Evolutionary conservation across 1,284 basidiomycete species (phyloP).

Genomic region (Ustilago bromivora): DNA sequence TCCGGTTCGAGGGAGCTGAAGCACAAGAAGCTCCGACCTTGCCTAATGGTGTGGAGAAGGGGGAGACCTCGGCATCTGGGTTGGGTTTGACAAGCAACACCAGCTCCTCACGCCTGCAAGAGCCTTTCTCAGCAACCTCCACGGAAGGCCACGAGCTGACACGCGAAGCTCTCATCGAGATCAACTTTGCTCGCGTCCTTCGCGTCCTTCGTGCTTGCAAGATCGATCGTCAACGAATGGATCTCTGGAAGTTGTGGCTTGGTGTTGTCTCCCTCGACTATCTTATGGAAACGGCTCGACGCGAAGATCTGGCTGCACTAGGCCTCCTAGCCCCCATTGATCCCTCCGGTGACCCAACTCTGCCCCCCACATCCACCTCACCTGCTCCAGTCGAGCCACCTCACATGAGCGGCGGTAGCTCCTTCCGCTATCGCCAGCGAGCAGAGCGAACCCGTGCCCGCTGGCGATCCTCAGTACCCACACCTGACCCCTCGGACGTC

Average conservation of each 20-base stretch:
- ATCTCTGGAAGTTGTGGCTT: constrained; percentile 66
- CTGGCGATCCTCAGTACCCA: constrained; percentile 36
- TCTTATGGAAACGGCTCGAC: constrained; percentile 29
- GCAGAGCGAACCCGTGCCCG: constrained; percentile 32
- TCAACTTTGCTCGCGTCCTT: constrained; percentile 60
- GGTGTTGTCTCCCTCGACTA: constrained; percentile 46
- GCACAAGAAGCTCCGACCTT: not conserved
- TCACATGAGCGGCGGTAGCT: constrained; percentile 44
- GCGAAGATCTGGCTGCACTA: constrained; percentile 39
- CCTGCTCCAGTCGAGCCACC: constrained; percentile 8
- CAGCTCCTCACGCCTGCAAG: constrained; percentile 12
- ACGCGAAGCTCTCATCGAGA: constrained; percentile 61
- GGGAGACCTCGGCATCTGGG: not conserved
- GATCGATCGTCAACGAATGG: constrained; percentile 61
- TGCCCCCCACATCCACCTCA: constrained; percentile 4
- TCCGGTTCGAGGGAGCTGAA: constrained; percentile 28
- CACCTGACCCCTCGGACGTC: constrained; percentile 54
- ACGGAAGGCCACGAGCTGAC: constrained; percentile 51
- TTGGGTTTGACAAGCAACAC: not conserved
- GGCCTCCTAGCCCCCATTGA: constrained; percentile 25
- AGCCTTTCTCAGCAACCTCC: constrained; percentile 21
- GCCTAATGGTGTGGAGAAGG: not conserved
- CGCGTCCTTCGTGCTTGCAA: constrained; percentile 60
- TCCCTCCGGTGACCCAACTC: not conserved
- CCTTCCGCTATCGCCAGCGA: constrained; percentile 40